phyloP scores from a whole-genome alignment of 2,329 filamentous ascomycete genomes.

The Amylocarpus encephaloides region DNA sequence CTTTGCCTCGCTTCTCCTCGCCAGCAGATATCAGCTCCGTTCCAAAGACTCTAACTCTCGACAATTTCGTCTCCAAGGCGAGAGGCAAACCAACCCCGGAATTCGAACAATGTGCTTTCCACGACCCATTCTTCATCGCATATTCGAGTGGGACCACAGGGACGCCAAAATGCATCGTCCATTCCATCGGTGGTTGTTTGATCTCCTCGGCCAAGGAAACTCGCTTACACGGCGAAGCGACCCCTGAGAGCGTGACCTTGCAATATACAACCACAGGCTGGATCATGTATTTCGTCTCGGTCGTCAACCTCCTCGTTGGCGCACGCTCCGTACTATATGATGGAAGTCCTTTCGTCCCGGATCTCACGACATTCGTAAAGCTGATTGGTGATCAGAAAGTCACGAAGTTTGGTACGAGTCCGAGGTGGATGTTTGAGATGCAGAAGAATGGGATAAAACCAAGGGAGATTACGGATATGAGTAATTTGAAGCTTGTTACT shows the following conservation, averaged over 20 bases:
- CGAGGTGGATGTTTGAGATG: constrained; percentile 69
- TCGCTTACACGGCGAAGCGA: constrained; percentile 43
- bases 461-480: constrained; percentile 51
- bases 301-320: constrained; percentile 54
- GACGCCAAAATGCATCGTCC: constrained; percentile 78
- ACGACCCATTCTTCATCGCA: constrained; percentile 70
- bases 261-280: constrained; percentile 67
- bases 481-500: constrained; percentile 52
- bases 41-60: constrained; percentile 33
- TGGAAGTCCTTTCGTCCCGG: constrained; percentile 71
- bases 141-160: constrained; percentile 80
- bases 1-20: constrained; percentile 58
- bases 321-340: constrained; percentile 68
- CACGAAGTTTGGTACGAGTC: constrained; percentile 69
- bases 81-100: not conserved
- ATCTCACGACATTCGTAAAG: constrained; percentile 55
- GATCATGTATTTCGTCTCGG: constrained; percentile 76
- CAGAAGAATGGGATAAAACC: constrained; percentile 58
- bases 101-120: constrained; percentile 31
- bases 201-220: constrained; percentile 57
- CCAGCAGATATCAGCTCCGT: constrained; percentile 54
- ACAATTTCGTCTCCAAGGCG: constrained; percentile 37
- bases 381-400: constrained; percentile 57
- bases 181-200: constrained; percentile 61
- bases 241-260: constrained; percentile 38